Evolutionary conservation across 2,329 filamentous ascomycete genomes (phyloP).

Genomic region (Mycosphaerella arachidis): DNA sequence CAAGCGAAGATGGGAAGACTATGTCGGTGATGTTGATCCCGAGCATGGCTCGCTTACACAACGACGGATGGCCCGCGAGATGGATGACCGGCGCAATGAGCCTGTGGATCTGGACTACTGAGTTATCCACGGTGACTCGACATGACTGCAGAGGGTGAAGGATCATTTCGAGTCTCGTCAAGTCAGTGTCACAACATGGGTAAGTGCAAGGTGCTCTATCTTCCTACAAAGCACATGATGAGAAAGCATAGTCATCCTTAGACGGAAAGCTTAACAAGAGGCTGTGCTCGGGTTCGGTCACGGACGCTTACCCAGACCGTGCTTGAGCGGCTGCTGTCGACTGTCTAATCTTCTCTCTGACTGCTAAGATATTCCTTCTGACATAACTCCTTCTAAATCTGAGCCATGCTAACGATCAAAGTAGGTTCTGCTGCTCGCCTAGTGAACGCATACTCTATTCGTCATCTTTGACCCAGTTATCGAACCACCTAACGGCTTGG

Average conservation of each 20-base stretch:
- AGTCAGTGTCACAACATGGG: background rate
- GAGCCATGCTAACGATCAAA: background rate
- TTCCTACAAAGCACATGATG: conserved; percentile 27
- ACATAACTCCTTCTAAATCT: background rate
- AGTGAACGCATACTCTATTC: background rate
- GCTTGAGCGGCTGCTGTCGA: conserved; percentile 27
- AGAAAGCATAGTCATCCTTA: conserved; percentile 38
- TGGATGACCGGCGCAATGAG: conserved; percentile 39
- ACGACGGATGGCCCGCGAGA: conserved; percentile 41
- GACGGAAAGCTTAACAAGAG: conserved; percentile 28
- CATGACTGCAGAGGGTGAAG: too few species aligned
- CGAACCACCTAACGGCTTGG: conserved; percentile 35
- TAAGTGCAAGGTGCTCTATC: background rate
- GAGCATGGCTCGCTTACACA: conserved; percentile 40
- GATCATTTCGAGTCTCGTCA: too few species aligned
- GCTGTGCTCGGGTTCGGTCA: conserved; percentile 24
- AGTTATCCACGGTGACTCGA: background rate
- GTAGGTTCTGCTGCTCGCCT: background rate
- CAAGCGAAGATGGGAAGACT: conserved; percentile 35
- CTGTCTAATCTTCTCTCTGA: conserved; percentile 37
- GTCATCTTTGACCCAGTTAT: conserved; percentile 29
- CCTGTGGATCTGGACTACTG: conserved; percentile 48
- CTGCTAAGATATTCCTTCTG: background rate
- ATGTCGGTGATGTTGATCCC: conserved; percentile 34
- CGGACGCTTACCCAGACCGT: conserved; percentile 25